Percentiles rank a stretch among this genome's conserved stretches.
Evolutionary conservation across 768 basidiomycete species (phyloP).

Genomic region (Pleurotus platypus): DNA sequence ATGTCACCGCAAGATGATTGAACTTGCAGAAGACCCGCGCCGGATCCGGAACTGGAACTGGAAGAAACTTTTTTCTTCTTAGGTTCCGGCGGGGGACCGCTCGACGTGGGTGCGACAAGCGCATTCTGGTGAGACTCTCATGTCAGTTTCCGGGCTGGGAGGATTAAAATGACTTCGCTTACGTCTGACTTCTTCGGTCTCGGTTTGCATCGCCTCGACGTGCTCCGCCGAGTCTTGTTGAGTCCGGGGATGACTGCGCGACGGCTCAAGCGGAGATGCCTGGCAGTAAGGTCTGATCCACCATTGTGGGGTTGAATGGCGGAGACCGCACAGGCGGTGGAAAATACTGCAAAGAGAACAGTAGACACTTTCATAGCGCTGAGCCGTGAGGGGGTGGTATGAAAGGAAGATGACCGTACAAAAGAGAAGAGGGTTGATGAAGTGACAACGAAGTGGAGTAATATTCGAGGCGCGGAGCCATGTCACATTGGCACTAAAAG

Average conservation of each 20-base stretch:
- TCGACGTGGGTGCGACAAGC: too few species aligned
- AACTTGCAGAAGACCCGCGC: constrained; percentile 18
- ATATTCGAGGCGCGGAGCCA: not conserved
- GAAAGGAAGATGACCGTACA: constrained; percentile 12
- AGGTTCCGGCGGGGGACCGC: not conserved
- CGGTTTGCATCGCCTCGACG: constrained; percentile 1
- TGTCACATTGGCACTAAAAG: not conserved
- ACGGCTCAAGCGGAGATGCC: constrained; percentile 32
- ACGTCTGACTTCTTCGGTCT: constrained; percentile 1
- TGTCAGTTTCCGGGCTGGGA: too few species aligned
- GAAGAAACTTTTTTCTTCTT: not conserved
- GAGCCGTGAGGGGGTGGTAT: constrained; percentile 14
- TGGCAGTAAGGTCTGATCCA: constrained; percentile 22
- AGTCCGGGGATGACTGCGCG: constrained; percentile 17
- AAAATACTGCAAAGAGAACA: constrained; percentile 32
- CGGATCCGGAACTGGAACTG: not conserved
- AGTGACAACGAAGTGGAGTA: constrained; percentile 8
- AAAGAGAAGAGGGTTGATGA: constrained; percentile 9
- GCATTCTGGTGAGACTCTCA: too few species aligned
- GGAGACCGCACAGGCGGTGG: constrained; percentile 28
- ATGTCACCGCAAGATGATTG: constrained; percentile 39
- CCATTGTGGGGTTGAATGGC: constrained; percentile 28
- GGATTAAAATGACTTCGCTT: not conserved
- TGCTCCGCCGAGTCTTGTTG: not conserved
- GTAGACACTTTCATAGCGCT: constrained; percentile 43